phyloP scores from a whole-genome alignment of 129 eudicot species.

The Helichrysum umbraculigerum region DNA sequence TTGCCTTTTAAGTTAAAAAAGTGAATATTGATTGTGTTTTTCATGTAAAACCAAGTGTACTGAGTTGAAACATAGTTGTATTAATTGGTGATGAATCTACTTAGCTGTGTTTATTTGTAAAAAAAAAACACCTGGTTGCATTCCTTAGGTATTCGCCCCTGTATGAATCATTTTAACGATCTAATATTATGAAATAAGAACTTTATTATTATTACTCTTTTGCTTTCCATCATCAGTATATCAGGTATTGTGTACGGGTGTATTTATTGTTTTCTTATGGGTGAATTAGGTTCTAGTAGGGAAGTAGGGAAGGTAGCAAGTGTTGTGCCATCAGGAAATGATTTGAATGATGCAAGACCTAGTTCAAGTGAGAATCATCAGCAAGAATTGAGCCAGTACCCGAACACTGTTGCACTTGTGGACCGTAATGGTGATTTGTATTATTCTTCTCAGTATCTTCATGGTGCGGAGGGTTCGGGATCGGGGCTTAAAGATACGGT shows the following conservation, averaged over 20 bases:
- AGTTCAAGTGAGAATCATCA: conserved; percentile 42
- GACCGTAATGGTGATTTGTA: conserved; percentile 56
- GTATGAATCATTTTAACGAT: not conserved
- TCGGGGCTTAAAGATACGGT: conserved; percentile 51
- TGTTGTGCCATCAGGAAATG: conserved; percentile 44
- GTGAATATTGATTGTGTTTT: not conserved
- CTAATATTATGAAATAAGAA: conserved; percentile 12
- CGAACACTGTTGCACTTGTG: conserved; percentile 47
- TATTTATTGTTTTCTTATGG: not conserved
- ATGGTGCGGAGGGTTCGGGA: conserved; percentile 58
- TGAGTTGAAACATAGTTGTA: not conserved
- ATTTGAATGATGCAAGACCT: conserved; percentile 35
- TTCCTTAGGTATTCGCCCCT: not conserved
- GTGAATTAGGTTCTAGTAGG: conserved; percentile 43
- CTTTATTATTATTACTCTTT: not conserved
- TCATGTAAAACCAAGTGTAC: not conserved
- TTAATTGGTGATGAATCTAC: not conserved
- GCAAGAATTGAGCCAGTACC: conserved; percentile 37
- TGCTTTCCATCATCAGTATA: not conserved
- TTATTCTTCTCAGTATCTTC: conserved; percentile 52
- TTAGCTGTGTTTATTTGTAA: not conserved
- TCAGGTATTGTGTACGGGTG: not conserved
- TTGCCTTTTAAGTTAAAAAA: not conserved
- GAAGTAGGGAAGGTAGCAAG: conserved; percentile 49
- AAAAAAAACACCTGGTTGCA: not conserved